These are phyloP conservation scores for Exophiala bonariae DNA, from an alignment of 2,329 filamentous ascomycete species.

Conservation along the genomic window DNA sequence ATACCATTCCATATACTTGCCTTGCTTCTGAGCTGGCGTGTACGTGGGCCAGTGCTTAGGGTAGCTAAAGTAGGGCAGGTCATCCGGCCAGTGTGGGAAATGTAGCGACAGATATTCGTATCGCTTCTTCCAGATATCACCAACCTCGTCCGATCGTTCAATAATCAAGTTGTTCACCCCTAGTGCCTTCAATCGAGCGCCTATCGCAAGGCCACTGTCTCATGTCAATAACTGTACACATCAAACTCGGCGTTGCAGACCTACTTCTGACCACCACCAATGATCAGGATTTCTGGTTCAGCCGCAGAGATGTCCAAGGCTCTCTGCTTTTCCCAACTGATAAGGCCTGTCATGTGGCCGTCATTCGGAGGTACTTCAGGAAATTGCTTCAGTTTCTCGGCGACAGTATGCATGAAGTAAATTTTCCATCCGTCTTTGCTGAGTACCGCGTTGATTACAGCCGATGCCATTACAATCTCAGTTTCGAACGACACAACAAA, in stretches of 20 bases:
- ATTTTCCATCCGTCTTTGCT: slow-evolving; percentile 37
- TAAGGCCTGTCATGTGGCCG: slow-evolving; percentile 36
- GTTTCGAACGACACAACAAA: slow-evolving; percentile 36
- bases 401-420: slow-evolving; percentile 37
- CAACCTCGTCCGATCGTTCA: slow-evolving; percentile 30
- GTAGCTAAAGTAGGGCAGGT: slow-evolving; percentile 34
- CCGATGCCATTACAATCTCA: slow-evolving; percentile 30
- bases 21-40: slow-evolving; percentile 34
- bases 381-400: slow-evolving; percentile 34
- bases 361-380: slow-evolving; percentile 32
- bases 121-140: slow-evolving; percentile 34
- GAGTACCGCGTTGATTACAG: slow-evolving; percentile 35
- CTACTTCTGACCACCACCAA: slow-evolving; percentile 30
- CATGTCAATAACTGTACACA: not conserved
- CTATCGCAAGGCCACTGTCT: slow-evolving; percentile 28
- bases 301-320: slow-evolving; percentile 28
- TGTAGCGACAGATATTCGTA: slow-evolving; percentile 36
- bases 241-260: not conserved
- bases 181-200: slow-evolving; percentile 30
- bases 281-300: slow-evolving; percentile 29
- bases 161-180: slow-evolving; percentile 33
- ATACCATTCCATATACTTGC: slow-evolving; percentile 33
- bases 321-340: slow-evolving; percentile 35
- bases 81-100: slow-evolving; percentile 33
- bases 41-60: slow-evolving; percentile 35